Evolutionary conservation across 2,329 filamentous ascomycete species (phyloP).

Genomic region (Didymella glomerata): DNA sequence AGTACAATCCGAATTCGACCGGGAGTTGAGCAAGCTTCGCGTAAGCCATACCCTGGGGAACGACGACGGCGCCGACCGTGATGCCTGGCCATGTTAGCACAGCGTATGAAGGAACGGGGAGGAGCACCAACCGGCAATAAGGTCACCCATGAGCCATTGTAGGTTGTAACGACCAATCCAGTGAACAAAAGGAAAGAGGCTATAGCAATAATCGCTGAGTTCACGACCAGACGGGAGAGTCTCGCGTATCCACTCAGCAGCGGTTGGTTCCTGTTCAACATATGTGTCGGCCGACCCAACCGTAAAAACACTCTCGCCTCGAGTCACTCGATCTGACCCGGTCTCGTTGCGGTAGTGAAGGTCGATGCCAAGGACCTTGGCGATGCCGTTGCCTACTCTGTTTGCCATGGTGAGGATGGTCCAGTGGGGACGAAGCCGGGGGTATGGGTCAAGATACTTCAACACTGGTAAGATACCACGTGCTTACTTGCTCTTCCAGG

Average conservation of each 20-base stretch:
- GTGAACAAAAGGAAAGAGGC: slow-evolving; percentile 84
- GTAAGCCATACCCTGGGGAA: slow-evolving; percentile 98
- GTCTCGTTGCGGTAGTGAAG: slow-evolving; percentile 71
- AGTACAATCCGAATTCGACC: slow-evolving; percentile 86
- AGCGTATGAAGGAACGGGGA: too few species aligned
- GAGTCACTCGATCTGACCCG: slow-evolving; percentile 68
- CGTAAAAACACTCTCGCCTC: slow-evolving; percentile 83
- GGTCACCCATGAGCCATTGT: slow-evolving; percentile 87
- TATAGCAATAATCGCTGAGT: slow-evolving; percentile 68
- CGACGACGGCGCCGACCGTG: slow-evolving; percentile 79
- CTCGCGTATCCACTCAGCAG: slow-evolving; percentile 73
- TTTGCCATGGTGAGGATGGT: slow-evolving; percentile 44
- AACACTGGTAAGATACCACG: slow-evolving; percentile 23
- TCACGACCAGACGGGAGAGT: slow-evolving; percentile 67
- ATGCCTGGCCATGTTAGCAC: slow-evolving; percentile 59
- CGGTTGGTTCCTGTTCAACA: slow-evolving; percentile 81
- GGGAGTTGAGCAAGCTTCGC: slow-evolving; percentile 80
- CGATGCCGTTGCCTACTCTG: slow-evolving; percentile 75
- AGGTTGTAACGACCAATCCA: slow-evolving; percentile 92
- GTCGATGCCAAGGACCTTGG: slow-evolving; percentile 84
- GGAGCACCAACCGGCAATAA: slow-evolving; percentile 79
- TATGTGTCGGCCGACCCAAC: slow-evolving; percentile 76
- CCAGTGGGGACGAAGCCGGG: slow-evolving; percentile 6
- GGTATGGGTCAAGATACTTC: slow-evolving; percentile 12
- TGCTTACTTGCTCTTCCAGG: slow-evolving; percentile 22